These are phyloP conservation scores for Cardamine occulta DNA, from an alignment of 345 rosid species.

Conservation along the genomic window DNA sequence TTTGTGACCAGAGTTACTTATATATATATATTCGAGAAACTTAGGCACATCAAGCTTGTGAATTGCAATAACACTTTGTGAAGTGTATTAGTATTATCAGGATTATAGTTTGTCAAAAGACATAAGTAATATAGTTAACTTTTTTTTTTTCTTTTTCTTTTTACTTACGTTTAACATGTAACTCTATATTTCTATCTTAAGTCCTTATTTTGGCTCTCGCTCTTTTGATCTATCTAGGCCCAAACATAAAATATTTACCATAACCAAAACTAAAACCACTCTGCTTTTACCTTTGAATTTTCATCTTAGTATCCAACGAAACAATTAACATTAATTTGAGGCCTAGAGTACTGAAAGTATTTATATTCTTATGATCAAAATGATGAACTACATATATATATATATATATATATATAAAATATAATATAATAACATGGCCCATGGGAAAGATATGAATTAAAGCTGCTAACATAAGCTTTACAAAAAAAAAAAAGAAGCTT, in stretches of 20 bases:
- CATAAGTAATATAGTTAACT: not conserved
- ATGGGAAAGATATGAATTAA: not conserved
- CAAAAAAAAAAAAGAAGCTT: too few species aligned
- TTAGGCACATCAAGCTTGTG: too few species aligned
- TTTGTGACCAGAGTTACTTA: not conserved
- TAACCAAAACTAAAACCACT: not conserved
- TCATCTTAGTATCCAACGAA: constrained; percentile 7
- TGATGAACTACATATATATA: not conserved
- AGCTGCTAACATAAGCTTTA: constrained; percentile 13
- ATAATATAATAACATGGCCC: not conserved
- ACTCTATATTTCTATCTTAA: constrained; percentile 5
- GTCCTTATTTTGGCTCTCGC: constrained; percentile 18
- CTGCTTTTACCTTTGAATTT: not conserved
- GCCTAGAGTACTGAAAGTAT: not conserved
- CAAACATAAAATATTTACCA: constrained; percentile 6
- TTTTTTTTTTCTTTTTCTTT: not conserved
- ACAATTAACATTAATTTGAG: not conserved
- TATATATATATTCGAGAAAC: too few species aligned
- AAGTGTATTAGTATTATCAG: not conserved
- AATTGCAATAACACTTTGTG: not conserved
- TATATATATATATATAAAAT: too few species aligned
- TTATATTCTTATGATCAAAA: not conserved
- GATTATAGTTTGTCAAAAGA: not conserved
- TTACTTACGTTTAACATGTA: not conserved
- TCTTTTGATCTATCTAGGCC: constrained; percentile 4